These are phyloP conservation scores for Xylaria multiplex DNA, from an alignment of 2,329 filamentous ascomycete genomes.

Conservation along the genomic window DNA sequence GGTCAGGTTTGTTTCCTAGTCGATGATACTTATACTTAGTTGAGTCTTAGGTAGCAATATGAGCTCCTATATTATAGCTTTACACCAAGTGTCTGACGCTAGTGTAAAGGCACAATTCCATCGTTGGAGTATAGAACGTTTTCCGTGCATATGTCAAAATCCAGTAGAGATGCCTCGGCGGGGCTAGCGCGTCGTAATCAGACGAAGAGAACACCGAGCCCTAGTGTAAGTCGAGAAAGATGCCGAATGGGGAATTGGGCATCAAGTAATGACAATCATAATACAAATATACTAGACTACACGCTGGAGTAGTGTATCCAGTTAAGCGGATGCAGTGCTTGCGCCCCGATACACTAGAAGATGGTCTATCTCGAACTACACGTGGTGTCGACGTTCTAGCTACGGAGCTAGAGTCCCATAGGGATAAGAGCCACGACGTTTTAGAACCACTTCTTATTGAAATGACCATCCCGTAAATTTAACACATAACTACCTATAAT, in stretches of 20 bases:
- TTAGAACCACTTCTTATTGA: neutral
- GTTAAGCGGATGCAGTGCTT: neutral
- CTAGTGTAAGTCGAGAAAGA: neutral
- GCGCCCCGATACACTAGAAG: neutral
- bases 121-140: neutral
- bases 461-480: neutral
- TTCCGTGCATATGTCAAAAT: neutral
- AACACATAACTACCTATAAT: neutral
- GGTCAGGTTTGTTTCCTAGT: neutral
- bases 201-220: neutral
- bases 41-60: neutral
- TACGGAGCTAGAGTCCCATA: neutral
- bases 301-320: too few relatives aligned
- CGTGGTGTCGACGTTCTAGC: neutral
- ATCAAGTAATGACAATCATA: conserved; percentile 2
- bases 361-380: conserved; percentile 10
- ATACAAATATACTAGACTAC: neutral
- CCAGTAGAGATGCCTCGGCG: neutral
- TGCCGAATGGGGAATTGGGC: conserved; percentile 2
- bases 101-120: neutral
- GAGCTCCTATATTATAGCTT: neutral
- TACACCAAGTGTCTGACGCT: too few relatives aligned
- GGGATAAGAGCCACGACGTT: neutral
- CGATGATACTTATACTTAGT: neutral
- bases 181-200: neutral